phyloP scores from a whole-genome alignment of 2,329 filamentous ascomycete species.

The Fusarium hostae region DNA sequence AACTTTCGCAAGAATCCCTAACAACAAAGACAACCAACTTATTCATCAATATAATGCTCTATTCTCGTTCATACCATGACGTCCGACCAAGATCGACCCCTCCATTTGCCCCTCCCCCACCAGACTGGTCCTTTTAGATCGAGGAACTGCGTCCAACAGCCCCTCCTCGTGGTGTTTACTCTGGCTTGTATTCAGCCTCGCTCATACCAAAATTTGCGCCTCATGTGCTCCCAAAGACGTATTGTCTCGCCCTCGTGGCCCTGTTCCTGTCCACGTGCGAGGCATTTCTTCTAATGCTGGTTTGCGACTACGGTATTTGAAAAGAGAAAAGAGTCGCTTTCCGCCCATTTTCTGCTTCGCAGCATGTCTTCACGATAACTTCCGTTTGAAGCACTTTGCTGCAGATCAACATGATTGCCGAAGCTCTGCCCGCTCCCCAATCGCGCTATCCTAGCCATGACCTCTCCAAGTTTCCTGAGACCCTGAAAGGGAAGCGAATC shows the following conservation, averaged over 20 bases:
- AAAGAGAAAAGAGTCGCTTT: constrained; percentile 42
- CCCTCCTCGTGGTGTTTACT: constrained; percentile 47
- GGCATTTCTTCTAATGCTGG: constrained; percentile 22
- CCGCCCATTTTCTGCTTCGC: constrained; percentile 13
- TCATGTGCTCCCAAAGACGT: constrained; percentile 30
- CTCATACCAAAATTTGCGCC: constrained; percentile 4
- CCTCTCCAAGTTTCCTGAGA: constrained; percentile 57
- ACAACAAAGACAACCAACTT: background rate
- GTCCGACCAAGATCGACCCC: constrained; percentile 41
- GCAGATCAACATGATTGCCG: constrained; percentile 25
- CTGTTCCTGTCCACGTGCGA: constrained; percentile 43
- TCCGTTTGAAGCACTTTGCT: constrained; percentile 4
- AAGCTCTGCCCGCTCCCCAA: constrained; percentile 1
- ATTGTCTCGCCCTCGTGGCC: constrained; percentile 29
- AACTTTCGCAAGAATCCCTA: background rate
- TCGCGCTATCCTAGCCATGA: constrained; percentile 49
- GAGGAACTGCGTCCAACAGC: constrained; percentile 47
- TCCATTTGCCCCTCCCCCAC: constrained; percentile 45
- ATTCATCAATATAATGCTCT: constrained; percentile 19
- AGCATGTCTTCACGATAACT: background rate
- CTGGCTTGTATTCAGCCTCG: constrained; percentile 41
- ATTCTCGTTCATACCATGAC: constrained; percentile 19
- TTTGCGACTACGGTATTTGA: constrained; percentile 1
- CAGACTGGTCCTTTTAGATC: constrained; percentile 29
- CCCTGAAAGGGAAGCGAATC: constrained; percentile 69